phyloP scores from a whole-genome alignment of 2,329 filamentous ascomycete species.

The Ceratocystis variospora region DNA sequence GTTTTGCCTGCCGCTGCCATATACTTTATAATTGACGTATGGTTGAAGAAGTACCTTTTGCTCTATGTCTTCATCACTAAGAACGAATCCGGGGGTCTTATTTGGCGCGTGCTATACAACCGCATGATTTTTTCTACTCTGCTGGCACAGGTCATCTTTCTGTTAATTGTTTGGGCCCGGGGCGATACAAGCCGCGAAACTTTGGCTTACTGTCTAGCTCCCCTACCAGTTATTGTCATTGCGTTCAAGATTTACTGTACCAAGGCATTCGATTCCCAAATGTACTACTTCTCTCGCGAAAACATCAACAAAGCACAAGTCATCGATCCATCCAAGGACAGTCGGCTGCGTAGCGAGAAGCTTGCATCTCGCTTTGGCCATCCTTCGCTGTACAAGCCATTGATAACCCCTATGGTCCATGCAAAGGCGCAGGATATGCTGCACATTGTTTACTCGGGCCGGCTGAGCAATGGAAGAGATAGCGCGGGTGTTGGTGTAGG shows the following conservation, averaged over 20 bases:
- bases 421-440: slow-evolving; percentile 78
- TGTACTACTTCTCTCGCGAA: slow-evolving; percentile 63
- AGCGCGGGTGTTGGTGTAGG: slow-evolving; percentile 33
- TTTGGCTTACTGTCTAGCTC: slow-evolving; percentile 54
- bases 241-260: slow-evolving; percentile 80
- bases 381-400: slow-evolving; percentile 73
- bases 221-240: slow-evolving; percentile 64
- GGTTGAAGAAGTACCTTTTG: slow-evolving; percentile 87
- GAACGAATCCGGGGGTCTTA: slow-evolving; percentile 84
- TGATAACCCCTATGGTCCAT: slow-evolving; percentile 92
- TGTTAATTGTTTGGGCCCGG: slow-evolving; percentile 58
- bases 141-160: slow-evolving; percentile 64
- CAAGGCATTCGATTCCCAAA: slow-evolving; percentile 59
- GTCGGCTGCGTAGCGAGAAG: slow-evolving; percentile 48
- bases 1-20: slow-evolving; percentile 74
- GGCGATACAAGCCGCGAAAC: slow-evolving; percentile 42
- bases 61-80: slow-evolving; percentile 95
- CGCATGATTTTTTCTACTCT: slow-evolving; percentile 74
- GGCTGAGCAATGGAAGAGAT: slow-evolving; percentile 53
- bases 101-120: slow-evolving; percentile 87
- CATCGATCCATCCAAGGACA: slow-evolving; percentile 23
- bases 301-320: slow-evolving; percentile 27
- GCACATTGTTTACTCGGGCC: slow-evolving; percentile 71
- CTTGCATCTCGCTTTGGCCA: slow-evolving; percentile 74
- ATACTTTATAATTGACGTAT: slow-evolving; percentile 78